Conservation (phyloP, 768 basidiomycete species). For the Boletus pseudo-olivaceus region DNA sequence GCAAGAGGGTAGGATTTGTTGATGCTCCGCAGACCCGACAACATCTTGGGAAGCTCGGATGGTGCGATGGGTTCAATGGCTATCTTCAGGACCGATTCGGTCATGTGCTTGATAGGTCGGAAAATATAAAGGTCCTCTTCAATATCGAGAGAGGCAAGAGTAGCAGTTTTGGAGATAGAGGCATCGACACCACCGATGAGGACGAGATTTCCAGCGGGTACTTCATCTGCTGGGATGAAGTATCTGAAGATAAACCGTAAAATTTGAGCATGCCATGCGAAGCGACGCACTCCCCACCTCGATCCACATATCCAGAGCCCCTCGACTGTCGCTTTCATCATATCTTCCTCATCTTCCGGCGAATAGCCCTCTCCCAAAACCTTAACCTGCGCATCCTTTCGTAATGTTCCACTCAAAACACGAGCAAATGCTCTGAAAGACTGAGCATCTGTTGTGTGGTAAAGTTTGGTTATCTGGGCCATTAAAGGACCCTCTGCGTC, state of each 20-base stretch:
- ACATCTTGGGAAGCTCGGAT: constrained; percentile 98
- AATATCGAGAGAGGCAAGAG: constrained; percentile 66
- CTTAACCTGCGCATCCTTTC: constrained; percentile 81
- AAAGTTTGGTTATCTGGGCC: constrained; percentile 91
- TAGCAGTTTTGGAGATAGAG: constrained; percentile 94
- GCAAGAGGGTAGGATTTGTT: constrained; percentile 97
- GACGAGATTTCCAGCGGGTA: constrained; percentile 89
- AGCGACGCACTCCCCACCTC: constrained; percentile 46
- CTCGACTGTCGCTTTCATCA: constrained; percentile 81
- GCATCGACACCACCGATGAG: constrained; percentile 91
- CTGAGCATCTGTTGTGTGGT: constrained; percentile 94
- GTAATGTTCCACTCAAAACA: constrained; percentile 86
- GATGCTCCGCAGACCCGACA: constrained; percentile 92
- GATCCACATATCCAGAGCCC: constrained; percentile 90
- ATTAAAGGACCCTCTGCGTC: constrained; percentile 84
- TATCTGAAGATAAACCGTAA: constrained; percentile 52
- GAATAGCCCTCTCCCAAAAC: constrained; percentile 98
- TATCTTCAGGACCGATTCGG: constrained; percentile 94
- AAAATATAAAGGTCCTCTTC: constrained; percentile 93
- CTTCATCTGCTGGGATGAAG: constrained; percentile 83
- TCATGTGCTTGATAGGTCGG: constrained; percentile 94
- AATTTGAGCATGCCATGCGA: not conserved
- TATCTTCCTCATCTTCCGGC: constrained; percentile 99
- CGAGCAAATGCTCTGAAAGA: constrained; percentile 96
- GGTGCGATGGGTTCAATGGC: constrained; percentile 98